Base-by-base conservation (phyloP, 805 yeast genomes). In the Starmerella stigmatis region DNA sequence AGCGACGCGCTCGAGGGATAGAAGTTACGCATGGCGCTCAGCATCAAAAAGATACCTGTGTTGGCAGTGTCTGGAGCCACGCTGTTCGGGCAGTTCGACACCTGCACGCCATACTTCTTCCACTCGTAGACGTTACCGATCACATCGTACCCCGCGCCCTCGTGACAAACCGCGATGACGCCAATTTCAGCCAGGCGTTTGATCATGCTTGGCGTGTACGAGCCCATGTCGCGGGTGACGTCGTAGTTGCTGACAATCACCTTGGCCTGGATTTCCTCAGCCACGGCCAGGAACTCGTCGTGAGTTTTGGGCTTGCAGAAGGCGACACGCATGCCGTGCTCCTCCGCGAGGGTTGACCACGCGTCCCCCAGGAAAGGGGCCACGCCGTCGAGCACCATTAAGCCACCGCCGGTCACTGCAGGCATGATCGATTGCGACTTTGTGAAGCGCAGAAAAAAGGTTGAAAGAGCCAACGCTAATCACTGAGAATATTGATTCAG, bases 61-160 rank as follows among this genome's bases (percentile, higher is more conserved):
- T 73, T 77, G 1, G 80, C 79, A 13, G 80, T 75, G 22, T 78
- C 73, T 13, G 65, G 65, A 34, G 72, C 74, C 12, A 73, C 75
- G 19, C 72, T 57, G 12, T 66, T 66, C 4, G 77, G 78, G 21
- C 73, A 73, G 55, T 75, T 72, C 1, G 78, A 66, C 13, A 73
- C 51, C 57, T 71, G 75, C 37, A 75, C 69, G 3, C 67, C 69
- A 25, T 63, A 50, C 9, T 55, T 55, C 11, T 66, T 64, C 49
- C 74, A 64, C 43, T 65, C 68, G 5, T 60, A 55, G 10, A 70
- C 68, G 48, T 73, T 74, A 13, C 57, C 57, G 23, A 73, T 64
- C 53, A 67, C 69, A 54, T 75, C 78, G 56, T 75, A 76, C 10
- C 81, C 81, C 1, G 79, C 79, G 40, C 79, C 77, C 52, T 64